Evolutionary conservation across 1,284 basidiomycete genomes (phyloP), one percentile per base, ranked within the genome.

Genomic region (Leccinum pallidistipes): DNA sequence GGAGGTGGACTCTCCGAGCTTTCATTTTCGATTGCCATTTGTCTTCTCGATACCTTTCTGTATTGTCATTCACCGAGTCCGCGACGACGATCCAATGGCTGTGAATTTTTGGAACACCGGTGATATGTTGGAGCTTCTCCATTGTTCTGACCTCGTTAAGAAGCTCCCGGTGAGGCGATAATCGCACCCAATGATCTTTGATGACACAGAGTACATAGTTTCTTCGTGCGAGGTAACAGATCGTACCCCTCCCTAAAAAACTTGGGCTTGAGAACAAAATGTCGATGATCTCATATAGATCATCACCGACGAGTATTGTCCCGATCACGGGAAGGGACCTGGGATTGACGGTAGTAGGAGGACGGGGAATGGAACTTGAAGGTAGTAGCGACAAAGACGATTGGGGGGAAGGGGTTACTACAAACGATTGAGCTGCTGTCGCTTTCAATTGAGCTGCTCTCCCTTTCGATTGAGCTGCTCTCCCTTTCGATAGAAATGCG

Each of bases 131-230:
- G 4, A 57, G 31, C 5, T 8, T 8, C 32, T 50, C 0, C 56
- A 57, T 57, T 5, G 29, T 57, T 5, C 21, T 36, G 3, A 57
- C 32, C 10, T 57, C 21, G 3, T 50, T 57, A 3, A 49, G 51
- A 5, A 53, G n/a, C 24, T 53, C 31, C 31, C 14, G 18, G 27
- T 31, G 29, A 14, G 56, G 14, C 2, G 21, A 57, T 21, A 52
- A 21, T 5, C 51, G n/a, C 4, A 43, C 40, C 57, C 57, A 59
- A 14, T 43, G 36, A 10, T 59, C 57, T 59, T 59, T 59, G 51
- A 59, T 59, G 40, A 59, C 29, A 6, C 31, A 51, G 24, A 51
- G 24, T 6, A 31, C 9, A 21, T 29, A 7, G 16, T 51, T 51
- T 51, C 49, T 51, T 8, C 21, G 16, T 32, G 51, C 14, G 14